Evolutionary conservation across 1,284 basidiomycete genomes (phyloP), one percentile per base, ranked within the genome.

Genomic region (Malassezia caprae): DNA sequence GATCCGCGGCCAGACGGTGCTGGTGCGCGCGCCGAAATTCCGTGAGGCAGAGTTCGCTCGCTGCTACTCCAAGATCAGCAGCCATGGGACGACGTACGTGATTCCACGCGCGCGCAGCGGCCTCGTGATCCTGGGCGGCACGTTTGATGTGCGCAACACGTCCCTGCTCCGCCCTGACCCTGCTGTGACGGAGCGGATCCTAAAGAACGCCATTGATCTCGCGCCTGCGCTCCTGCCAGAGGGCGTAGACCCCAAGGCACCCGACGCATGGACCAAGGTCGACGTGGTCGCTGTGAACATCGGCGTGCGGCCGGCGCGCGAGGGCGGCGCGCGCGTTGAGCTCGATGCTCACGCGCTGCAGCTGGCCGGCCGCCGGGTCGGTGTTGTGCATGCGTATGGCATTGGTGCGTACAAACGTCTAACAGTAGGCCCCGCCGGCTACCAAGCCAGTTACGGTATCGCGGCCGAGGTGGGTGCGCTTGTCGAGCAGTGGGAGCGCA

Each of bases 1-100:
- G 0, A 81, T 90, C 49, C 80, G 88, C 39, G 90, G 90, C 0
- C 90, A 94, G 76, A 90, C 87, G 0, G 82, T 90, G 8, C 76
- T 88, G 24, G 78, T 88, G 12, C 76, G 81, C 50, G 85, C 87
- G 0, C 88, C 88, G 1, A 82, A 73, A 2, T 67, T 67, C 27
- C 61, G 48, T 8, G 51, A 46, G 15, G 46, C 11, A 2, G 12
- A 24, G 8, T 42, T 37, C 2, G 59, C 65, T 2, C 42, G 60
- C 17, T 70, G 68, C 57, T 58, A 62, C n/a, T 48, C 35, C 34
- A 61, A 60, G 53, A 61, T 64, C 26, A 41, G 59, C 24, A 52
- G 48, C 19, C 44, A 44, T 8, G 59, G 59, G 2, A 48, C 68
- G 0, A 47, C 55, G 15, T 83, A 83, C 68, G 77, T 82, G 44